Conservation (phyloP, 495 filamentous ascomycete species). For the Bryoglossum gracile region DNA sequence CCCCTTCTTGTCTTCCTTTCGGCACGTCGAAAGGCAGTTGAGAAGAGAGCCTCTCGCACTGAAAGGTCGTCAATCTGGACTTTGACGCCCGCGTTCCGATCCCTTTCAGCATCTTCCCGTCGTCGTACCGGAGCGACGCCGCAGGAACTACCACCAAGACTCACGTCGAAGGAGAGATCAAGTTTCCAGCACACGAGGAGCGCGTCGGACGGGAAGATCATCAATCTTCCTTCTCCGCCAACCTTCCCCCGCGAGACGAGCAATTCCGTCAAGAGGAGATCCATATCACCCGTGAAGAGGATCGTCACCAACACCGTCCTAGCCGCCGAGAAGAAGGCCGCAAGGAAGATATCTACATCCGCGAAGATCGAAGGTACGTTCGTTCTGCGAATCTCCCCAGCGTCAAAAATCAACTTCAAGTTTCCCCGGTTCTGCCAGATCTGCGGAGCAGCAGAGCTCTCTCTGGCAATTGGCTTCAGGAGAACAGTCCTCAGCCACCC, state of each 20-base stretch:
- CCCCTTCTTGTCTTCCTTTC: conserved; percentile 96
- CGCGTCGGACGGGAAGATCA: conserved; percentile 74
- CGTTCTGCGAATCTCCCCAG: conserved; percentile 5
- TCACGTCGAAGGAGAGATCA: conserved; percentile 79
- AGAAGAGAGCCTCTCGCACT: conserved; percentile 67
- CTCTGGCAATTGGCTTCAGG: not conserved
- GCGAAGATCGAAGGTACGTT: conserved; percentile 45
- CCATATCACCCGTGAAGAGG: conserved; percentile 62
- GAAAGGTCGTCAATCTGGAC: conserved; percentile 93
- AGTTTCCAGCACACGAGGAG: conserved; percentile 62
- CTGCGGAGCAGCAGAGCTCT: not conserved
- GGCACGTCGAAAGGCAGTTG: conserved; percentile 88
- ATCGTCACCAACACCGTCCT: conserved; percentile 59
- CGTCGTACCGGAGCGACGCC: conserved; percentile 84
- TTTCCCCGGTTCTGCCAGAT: not conserved
- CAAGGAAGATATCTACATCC: conserved; percentile 43
- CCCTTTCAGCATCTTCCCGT: conserved; percentile 99
- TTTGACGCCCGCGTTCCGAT: conserved; percentile 99
- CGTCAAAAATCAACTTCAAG: too few species aligned
- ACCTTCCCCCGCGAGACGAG: conserved; percentile 56
- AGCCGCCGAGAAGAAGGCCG: too few species aligned
- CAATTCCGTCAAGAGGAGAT: conserved; percentile 75
- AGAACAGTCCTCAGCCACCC: not conserved
- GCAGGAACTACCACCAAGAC: conserved; percentile 68
- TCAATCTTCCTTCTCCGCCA: conserved; percentile 51